phyloP scores from a whole-genome alignment of 2,329 filamentous ascomycete species.

The Penicillium sp. region DNA sequence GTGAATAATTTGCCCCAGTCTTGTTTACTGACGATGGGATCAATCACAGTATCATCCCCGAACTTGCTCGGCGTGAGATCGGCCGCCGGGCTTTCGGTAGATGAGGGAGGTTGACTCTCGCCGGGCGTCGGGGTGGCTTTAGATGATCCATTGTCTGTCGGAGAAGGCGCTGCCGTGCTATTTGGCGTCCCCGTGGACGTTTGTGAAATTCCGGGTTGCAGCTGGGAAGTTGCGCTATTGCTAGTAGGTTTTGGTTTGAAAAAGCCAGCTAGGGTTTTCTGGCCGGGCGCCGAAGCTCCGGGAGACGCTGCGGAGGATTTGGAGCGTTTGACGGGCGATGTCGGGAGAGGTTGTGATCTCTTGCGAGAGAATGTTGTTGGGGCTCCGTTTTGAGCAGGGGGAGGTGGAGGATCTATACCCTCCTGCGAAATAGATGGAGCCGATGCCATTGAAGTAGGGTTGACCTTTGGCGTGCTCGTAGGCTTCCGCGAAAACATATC shows the following conservation, averaged over 20 bases:
- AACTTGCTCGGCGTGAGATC: slow-evolving; percentile 25
- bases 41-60: slow-evolving; percentile 56
- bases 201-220: background rate
- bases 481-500: slow-evolving; percentile 83
- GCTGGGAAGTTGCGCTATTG: background rate
- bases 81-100: background rate
- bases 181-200: background rate
- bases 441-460: background rate
- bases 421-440: background rate
- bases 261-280: slow-evolving; percentile 75
- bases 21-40: slow-evolving; percentile 74
- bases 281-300: slow-evolving; percentile 49
- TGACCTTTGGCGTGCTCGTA: slow-evolving; percentile 10
- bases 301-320: slow-evolving; percentile 47
- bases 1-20: slow-evolving; percentile 85
- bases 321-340: slow-evolving; percentile 52
- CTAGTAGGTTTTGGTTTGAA: slow-evolving; percentile 65
- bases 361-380: slow-evolving; percentile 35
- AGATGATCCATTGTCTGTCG: background rate
- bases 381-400: background rate
- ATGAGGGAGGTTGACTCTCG: background rate
- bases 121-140: background rate
- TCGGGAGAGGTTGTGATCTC: slow-evolving; percentile 41
- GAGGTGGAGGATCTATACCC: background rate
- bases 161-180: background rate